Base-by-base conservation (phyloP, 768 basidiomycete genomes). In the Tricholoma sp. region DNA sequence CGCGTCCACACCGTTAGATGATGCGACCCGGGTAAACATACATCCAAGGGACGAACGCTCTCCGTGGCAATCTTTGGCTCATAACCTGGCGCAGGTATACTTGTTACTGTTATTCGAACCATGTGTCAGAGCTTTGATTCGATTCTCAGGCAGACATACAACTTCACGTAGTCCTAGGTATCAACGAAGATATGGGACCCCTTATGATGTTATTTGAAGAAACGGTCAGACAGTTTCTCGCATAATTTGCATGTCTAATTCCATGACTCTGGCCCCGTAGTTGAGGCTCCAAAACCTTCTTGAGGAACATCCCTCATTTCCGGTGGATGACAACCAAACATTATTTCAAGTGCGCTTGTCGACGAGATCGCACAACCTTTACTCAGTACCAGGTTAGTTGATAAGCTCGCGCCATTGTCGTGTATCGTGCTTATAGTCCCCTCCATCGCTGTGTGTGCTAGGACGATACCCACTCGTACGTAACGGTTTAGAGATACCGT, bases 161-260 rank as follows among this genome's bases (percentile, higher is more conserved):
- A 55, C 81, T 80, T 61, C 85, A 86, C 66, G 72, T 86, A 71
- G 75, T 86, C 50, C 70, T 83, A 55, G 75, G 72, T 52, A 63
- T 78, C 52, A 72, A 72, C 59, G 74, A 77, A 54, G 73, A 80
- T 61, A 78, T 81, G 76, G 61, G 69, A 7, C 62, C 74, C 18
- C 72, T 85, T 54, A 74, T 69, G 32, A 72, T 74, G 32, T 66
- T 86, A 49, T 74, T 85, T 71, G 71, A 76, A 50, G 69, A 79
- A 68, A 75, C 71, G 65, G 77, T 81, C 65, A 70, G 74, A 18
- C 27, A 31, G 22, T 31, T 10, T 46, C 43, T 35, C 6, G 22
- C 31, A 3, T 32, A 12, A 39, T 43, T 16, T 41, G 52, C 52
- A 57, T 57, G 43, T 54, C 54, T 55, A 57, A 50, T 59, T 52